Evolutionary conservation across 768 basidiomycete genomes (phyloP).

Genomic region (Trametes villosa): DNA sequence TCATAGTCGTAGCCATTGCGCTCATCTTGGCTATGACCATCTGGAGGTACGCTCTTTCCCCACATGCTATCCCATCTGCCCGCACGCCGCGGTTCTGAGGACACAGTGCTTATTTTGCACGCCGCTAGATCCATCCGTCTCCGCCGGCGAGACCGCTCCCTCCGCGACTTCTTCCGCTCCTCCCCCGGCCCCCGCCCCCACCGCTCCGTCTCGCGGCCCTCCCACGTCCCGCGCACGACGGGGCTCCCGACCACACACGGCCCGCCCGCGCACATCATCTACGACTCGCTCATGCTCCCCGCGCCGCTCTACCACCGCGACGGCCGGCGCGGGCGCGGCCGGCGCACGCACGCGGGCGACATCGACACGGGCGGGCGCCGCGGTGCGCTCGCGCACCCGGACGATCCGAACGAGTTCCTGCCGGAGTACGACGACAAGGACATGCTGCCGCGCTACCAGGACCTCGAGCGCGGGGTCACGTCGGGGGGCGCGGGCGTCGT

Average conservation of each 20-base stretch:
- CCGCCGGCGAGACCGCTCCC: slow-evolving; percentile 6
- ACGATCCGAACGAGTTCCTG: slow-evolving; percentile 18
- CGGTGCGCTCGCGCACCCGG: slow-evolving; percentile 11
- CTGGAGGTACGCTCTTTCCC: slow-evolving; percentile 15
- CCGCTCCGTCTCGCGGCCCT: background rate
- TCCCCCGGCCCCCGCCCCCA: background rate
- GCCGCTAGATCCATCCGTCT: slow-evolving; percentile 4
- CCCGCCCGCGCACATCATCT: slow-evolving; percentile 9
- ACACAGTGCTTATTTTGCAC: too few species aligned
- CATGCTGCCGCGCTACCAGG: slow-evolving; percentile 22
- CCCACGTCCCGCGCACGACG: slow-evolving; percentile 19
- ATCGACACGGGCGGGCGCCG: slow-evolving; percentile 13
- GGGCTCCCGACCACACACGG: slow-evolving; percentile 5
- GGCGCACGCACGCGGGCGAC: slow-evolving; percentile 14
- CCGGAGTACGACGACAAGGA: slow-evolving; percentile 26
- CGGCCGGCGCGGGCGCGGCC: slow-evolving; percentile 1
- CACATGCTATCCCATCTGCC: background rate
- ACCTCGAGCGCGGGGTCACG: background rate
- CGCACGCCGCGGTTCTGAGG: too few species aligned
- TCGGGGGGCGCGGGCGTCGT: background rate
- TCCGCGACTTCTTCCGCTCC: slow-evolving; percentile 16
- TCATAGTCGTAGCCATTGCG: slow-evolving; percentile 12
- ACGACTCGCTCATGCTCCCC: slow-evolving; percentile 6
- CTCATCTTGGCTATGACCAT: slow-evolving; percentile 1
- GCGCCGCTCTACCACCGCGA: background rate